Conservation (phyloP, 2,329 filamentous ascomycete genomes). For the Aspergillus clavatus region DNA sequence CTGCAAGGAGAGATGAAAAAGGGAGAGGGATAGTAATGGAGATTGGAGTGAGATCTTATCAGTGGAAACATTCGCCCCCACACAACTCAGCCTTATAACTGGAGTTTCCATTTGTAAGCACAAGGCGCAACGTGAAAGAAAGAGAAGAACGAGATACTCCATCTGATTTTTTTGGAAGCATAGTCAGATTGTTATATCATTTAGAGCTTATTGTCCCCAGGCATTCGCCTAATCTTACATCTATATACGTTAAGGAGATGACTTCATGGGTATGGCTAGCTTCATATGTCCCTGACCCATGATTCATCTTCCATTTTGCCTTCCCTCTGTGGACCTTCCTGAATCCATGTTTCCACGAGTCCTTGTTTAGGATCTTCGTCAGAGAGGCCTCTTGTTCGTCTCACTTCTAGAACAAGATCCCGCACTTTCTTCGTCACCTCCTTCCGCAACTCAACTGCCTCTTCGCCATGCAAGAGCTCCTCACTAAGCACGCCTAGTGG, state of each 20-base stretch:
- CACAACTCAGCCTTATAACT: neutral
- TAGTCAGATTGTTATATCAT: too few relatives aligned
- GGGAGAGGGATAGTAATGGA: neutral
- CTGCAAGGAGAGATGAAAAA: slow-evolving; percentile 8
- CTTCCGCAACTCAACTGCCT: slow-evolving; percentile 70
- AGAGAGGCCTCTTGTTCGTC: slow-evolving; percentile 65
- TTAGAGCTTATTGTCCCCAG: too few relatives aligned
- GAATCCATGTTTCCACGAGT: slow-evolving; percentile 74
- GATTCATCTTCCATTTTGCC: slow-evolving; percentile 59
- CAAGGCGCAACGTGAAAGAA: too few relatives aligned
- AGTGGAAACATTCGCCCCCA: neutral
- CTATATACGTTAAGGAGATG: neutral
- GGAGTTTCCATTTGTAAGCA: too few relatives aligned
- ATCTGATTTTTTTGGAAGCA: neutral
- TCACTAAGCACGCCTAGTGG: slow-evolving; percentile 58
- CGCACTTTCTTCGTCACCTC: slow-evolving; percentile 76
- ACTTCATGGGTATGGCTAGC: neutral
- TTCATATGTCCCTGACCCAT: slow-evolving; percentile 55
- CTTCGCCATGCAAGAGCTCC: slow-evolving; percentile 61
- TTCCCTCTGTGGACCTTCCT: slow-evolving; percentile 50
- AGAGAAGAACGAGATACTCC: neutral
- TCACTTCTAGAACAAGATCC: slow-evolving; percentile 72
- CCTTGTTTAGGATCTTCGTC: slow-evolving; percentile 76
- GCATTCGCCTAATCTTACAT: neutral
- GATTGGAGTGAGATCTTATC: neutral